Conservation (phyloP, 2,329 filamentous ascomycete genomes). For the Ascochyta fabae region DNA sequence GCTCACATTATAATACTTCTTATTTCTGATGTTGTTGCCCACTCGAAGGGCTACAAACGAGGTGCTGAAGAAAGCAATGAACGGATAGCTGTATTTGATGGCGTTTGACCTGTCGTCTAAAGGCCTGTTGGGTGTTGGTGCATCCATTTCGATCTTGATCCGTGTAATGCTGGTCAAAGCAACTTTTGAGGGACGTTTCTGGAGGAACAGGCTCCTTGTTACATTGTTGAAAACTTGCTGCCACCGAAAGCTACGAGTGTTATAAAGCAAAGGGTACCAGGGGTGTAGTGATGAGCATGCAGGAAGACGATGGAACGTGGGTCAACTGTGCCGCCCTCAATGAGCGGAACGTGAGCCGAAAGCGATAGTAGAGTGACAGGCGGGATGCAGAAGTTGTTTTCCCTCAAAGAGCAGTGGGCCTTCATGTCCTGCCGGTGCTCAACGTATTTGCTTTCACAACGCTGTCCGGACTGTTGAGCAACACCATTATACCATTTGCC, state of each 20-base stretch:
- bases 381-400: not conserved
- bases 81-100: slow-evolving; percentile 7
- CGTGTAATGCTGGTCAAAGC: not conserved
- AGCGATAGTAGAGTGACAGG: not conserved
- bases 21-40: slow-evolving; percentile 10
- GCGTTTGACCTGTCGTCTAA: slow-evolving; percentile 9
- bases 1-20: slow-evolving; percentile 8
- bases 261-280: slow-evolving; percentile 6
- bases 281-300: not conserved
- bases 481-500: not conserved
- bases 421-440: not conserved
- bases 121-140: not conserved
- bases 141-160: not conserved
- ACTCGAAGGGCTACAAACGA: slow-evolving; percentile 11
- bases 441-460: not conserved
- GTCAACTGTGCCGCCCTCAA: slow-evolving; percentile 5
- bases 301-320: slow-evolving; percentile 1
- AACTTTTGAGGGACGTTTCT: not conserved
- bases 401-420: not conserved
- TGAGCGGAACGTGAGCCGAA: not conserved
- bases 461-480: not conserved
- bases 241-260: not conserved
- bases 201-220: not conserved
- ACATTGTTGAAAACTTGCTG: not conserved
- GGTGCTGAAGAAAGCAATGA: slow-evolving; percentile 7